These are phyloP conservation scores for Sarocladium oryzae DNA, from an alignment of 2,329 filamentous ascomycete genomes.

Conservation along the genomic window DNA sequence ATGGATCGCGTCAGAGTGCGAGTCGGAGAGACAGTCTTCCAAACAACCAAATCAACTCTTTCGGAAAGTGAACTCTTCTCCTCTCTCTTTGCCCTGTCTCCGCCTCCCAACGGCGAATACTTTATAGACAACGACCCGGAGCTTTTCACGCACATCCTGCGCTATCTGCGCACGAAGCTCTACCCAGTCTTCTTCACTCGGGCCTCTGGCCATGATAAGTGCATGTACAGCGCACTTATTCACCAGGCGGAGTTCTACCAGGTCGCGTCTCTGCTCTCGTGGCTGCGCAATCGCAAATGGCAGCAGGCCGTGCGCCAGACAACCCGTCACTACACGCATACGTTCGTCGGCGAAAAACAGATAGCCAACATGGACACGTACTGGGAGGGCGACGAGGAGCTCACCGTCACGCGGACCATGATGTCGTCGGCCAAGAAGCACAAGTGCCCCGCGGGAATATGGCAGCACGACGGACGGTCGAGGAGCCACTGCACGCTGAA, in stretches of 20 bases:
- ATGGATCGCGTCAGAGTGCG: slow-evolving; percentile 13
- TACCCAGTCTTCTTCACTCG: slow-evolving; percentile 28
- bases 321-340: not conserved
- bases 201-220: slow-evolving; percentile 24
- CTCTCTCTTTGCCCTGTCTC: slow-evolving; percentile 10
- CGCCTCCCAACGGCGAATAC: slow-evolving; percentile 20
- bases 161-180: slow-evolving; percentile 25
- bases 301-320: slow-evolving; percentile 4
- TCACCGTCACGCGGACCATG: not conserved
- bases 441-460: slow-evolving; percentile 4
- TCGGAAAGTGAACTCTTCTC: slow-evolving; percentile 13
- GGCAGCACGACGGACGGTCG: slow-evolving; percentile 9
- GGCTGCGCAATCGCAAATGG: slow-evolving; percentile 16
- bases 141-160: slow-evolving; percentile 28
- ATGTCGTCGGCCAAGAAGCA: not conserved
- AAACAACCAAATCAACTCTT: slow-evolving; percentile 14
- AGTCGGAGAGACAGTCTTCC: slow-evolving; percentile 15
- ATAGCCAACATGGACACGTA: slow-evolving; percentile 9
- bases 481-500: slow-evolving; percentile 3
- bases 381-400: not conserved
- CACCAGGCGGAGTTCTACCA: slow-evolving; percentile 28
- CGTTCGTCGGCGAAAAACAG: slow-evolving; percentile 8
- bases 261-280: slow-evolving; percentile 18
- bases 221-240: slow-evolving; percentile 26
- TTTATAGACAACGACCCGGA: slow-evolving; percentile 31